These are phyloP conservation scores for Nyctanthes arbortristis DNA, from an alignment of 257 asterid genomes.

Conservation along the genomic window DNA sequence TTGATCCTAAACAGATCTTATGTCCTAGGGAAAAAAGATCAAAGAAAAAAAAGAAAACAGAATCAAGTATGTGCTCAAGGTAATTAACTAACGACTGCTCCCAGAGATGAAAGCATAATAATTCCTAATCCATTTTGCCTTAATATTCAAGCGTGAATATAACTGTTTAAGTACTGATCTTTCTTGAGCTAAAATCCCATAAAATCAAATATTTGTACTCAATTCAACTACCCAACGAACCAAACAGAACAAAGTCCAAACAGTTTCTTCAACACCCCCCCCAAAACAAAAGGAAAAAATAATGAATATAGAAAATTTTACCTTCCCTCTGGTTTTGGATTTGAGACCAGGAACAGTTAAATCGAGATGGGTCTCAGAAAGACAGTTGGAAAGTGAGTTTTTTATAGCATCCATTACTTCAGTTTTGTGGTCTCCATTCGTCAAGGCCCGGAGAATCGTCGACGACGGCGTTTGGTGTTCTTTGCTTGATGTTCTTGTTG, in stretches of 20 bases:
- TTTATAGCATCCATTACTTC: slow-evolving; percentile 57
- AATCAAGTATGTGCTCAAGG: not conserved
- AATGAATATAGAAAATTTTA: slow-evolving; percentile 8
- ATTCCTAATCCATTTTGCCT: not conserved
- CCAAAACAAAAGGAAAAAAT: too few species aligned
- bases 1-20: too few species aligned
- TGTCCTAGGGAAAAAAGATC: too few species aligned
- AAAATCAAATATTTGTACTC: not conserved
- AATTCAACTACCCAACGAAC: not conserved
- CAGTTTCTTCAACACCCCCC: not conserved
- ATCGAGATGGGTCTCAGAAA: slow-evolving; percentile 84
- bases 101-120: not conserved
- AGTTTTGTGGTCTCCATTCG: slow-evolving; percentile 43
- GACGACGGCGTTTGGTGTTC: slow-evolving; percentile 27
- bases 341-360: slow-evolving; percentile 63
- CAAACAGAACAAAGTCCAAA: not conserved
- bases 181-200: not conserved
- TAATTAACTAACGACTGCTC: not conserved
- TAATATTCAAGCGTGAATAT: too few species aligned
- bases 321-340: slow-evolving; percentile 92
- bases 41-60: not conserved
- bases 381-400: slow-evolving; percentile 58
- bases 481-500: slow-evolving; percentile 33
- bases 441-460: slow-evolving; percentile 35
- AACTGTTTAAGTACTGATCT: too few species aligned